These are phyloP conservation scores for Ananas comosus DNA, from an alignment of 176 grass and related monocot species.

Conservation along the genomic window DNA sequence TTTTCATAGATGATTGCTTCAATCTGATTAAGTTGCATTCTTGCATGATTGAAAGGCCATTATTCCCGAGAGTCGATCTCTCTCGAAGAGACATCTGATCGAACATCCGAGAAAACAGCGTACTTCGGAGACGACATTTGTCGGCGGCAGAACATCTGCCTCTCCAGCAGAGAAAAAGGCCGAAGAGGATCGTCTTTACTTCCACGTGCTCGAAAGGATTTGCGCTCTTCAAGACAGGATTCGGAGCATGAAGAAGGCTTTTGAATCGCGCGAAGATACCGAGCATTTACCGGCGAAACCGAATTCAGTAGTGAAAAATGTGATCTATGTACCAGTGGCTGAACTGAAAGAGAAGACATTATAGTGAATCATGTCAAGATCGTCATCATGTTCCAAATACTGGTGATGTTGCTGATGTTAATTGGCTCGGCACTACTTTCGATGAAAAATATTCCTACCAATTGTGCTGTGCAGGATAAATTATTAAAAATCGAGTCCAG, in stretches of 20 bases:
- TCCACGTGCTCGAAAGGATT: conserved; percentile 45
- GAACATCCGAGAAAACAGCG: conserved; percentile 9
- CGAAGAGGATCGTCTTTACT: conserved; percentile 33
- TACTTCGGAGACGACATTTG: conserved; percentile 1
- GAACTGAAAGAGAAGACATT: conserved; percentile 52
- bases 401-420: no score
- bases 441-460: no score
- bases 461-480: no score
- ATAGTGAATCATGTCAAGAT: background rate
- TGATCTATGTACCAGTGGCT: conserved; percentile 59
- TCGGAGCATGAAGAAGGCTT: conserved; percentile 48
- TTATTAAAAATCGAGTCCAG: no score
- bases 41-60: no score
- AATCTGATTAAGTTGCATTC: no score
- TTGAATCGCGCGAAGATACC: conserved; percentile 21
- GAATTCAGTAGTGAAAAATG: conserved; percentile 18
- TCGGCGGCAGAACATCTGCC: conserved; percentile 1
- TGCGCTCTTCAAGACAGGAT: conserved; percentile 49
- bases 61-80: no score
- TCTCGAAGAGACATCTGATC: conserved; percentile 8
- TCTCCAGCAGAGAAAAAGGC: background rate
- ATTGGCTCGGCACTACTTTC: no score
- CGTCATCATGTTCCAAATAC: no score
- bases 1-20: background rate
- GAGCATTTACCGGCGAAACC: background rate